phyloP scores from a whole-genome alignment of 2,329 filamentous ascomycete genomes.

The Sphaceloma murrayae region DNA sequence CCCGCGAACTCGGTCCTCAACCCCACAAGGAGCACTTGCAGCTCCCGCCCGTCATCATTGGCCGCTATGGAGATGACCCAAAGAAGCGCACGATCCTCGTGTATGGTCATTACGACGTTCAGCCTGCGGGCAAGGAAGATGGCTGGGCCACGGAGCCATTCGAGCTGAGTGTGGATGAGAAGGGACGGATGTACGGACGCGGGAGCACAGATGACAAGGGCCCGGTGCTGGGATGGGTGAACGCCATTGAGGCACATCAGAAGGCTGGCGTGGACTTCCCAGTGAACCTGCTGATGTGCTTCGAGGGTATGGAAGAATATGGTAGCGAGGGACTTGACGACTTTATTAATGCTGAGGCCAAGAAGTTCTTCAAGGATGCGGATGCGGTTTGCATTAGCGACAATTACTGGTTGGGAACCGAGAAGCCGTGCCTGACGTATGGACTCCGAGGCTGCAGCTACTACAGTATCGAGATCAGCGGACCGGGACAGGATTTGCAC shows the following conservation, averaged over 20 bases:
- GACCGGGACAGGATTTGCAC: conserved; percentile 88
- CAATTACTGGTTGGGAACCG: conserved; percentile 99
- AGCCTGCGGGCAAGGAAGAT: conserved; percentile 85
- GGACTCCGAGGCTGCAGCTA: conserved; percentile 96
- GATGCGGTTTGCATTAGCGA: conserved; percentile 98
- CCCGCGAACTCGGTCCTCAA: conserved; percentile 81
- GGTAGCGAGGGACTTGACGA: conserved; percentile 94
- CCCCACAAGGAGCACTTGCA: conserved; percentile 83
- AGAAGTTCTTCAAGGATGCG: conserved; percentile 88
- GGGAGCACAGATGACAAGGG: conserved; percentile 97
- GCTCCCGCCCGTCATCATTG: conserved; percentile 84
- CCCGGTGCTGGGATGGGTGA: conserved; percentile 92
- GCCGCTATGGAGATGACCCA: conserved; percentile 82
- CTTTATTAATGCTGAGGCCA: conserved; percentile 81
- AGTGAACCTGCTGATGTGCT: conserved; percentile 98
- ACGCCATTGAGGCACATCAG: conserved; percentile 95
- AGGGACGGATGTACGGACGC: conserved; percentile 92
- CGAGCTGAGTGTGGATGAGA: conserved; percentile 72
- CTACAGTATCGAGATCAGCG: conserved; percentile 84
- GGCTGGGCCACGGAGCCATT: conserved; percentile 96
- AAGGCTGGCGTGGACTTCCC: conserved; percentile 91
- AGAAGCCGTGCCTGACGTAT: conserved; percentile 97
- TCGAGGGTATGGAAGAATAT: conserved; percentile 99
- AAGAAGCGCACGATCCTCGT: conserved; percentile 92
- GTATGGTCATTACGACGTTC: conserved; percentile 98